phyloP scores from a whole-genome alignment of 108 stramenopile species.

The Nitzschia inconspicua region DNA sequence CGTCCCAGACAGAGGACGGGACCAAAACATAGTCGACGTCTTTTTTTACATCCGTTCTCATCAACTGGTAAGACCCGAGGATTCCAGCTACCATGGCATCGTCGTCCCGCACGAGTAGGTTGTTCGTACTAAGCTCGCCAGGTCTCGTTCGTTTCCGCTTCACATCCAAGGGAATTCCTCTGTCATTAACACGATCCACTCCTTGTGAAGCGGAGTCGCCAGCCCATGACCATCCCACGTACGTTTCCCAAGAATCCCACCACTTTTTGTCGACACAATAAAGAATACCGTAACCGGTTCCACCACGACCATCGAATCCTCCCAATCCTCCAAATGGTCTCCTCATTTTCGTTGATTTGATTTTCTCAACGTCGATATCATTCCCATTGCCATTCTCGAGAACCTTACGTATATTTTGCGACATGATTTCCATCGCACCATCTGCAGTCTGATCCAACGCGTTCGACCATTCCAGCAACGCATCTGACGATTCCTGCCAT shows the following conservation, averaged over 20 bases:
- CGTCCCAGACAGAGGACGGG: slow-evolving; percentile 83
- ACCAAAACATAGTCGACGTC: slow-evolving; percentile 67
- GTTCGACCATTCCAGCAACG: slow-evolving; percentile 10
- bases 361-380: not conserved
- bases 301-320: slow-evolving; percentile 74
- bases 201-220: slow-evolving; percentile 22
- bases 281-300: slow-evolving; percentile 68
- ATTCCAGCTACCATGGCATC: slow-evolving; percentile 60
- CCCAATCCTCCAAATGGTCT: slow-evolving; percentile 76
- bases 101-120: slow-evolving; percentile 51
- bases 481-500: slow-evolving; percentile 50
- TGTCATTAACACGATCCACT: not conserved
- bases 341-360: not conserved
- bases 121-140: slow-evolving; percentile 59
- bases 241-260: slow-evolving; percentile 79
- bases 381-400: slow-evolving; percentile 7
- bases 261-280: slow-evolving; percentile 77
- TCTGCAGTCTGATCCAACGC: slow-evolving; percentile 18
- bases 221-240: slow-evolving; percentile 66
- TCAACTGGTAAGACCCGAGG: slow-evolving; percentile 72
- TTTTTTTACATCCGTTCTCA: slow-evolving; percentile 39
- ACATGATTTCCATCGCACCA: slow-evolving; percentile 14
- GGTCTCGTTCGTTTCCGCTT: slow-evolving; percentile 38
- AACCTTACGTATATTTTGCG: slow-evolving; percentile 18
- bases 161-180: not conserved